A percentile compares a stretch with the other conserved stretches of the same genome.
These are phyloP conservation scores for Penicillium maclennaniae DNA, from an alignment of 495 filamentous ascomycete species.

Conservation along the genomic window DNA sequence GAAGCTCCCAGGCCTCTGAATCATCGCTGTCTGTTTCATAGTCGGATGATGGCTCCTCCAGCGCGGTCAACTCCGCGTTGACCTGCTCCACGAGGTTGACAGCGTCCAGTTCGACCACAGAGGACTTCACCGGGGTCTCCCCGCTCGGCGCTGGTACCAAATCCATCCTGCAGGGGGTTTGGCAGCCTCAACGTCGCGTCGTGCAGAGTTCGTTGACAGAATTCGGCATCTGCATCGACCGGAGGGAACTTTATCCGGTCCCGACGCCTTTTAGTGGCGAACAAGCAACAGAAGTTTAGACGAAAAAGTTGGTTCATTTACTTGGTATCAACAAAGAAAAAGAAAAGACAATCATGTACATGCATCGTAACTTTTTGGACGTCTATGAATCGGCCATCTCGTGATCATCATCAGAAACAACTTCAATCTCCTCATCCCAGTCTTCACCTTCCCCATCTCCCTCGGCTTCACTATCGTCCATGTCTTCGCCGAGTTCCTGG, in stretches of 20 bases:
- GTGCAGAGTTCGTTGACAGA: conserved; percentile 33
- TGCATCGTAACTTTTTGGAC: conserved; percentile 15
- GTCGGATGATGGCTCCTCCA: conserved; percentile 31
- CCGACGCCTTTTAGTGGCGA: conserved; percentile 21
- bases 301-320: conserved; percentile 1
- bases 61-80: conserved; percentile 25
- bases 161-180: conserved; percentile 41
- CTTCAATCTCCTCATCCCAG: conserved; percentile 38
- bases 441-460: conserved; percentile 47
- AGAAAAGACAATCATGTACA: conserved; percentile 23
- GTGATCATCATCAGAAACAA: conserved; percentile 43
- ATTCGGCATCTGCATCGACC: conserved; percentile 27
- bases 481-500: conserved; percentile 52
- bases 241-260: conserved; percentile 36
- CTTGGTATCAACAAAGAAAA: conserved; percentile 35
- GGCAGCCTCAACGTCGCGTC: conserved; percentile 33
- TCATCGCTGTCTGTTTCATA: conserved; percentile 60
- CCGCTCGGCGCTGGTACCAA: conserved; percentile 38
- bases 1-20: conserved; percentile 62
- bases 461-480: conserved; percentile 46
- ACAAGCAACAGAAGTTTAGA: conserved; percentile 6
- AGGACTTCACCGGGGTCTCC: conserved; percentile 39
- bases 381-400: conserved; percentile 48
- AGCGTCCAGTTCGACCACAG: conserved; percentile 44
- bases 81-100: conserved; percentile 33